Conservation (phyloP, 805 yeast genomes). For the Metschnikowia orientalis region DNA sequence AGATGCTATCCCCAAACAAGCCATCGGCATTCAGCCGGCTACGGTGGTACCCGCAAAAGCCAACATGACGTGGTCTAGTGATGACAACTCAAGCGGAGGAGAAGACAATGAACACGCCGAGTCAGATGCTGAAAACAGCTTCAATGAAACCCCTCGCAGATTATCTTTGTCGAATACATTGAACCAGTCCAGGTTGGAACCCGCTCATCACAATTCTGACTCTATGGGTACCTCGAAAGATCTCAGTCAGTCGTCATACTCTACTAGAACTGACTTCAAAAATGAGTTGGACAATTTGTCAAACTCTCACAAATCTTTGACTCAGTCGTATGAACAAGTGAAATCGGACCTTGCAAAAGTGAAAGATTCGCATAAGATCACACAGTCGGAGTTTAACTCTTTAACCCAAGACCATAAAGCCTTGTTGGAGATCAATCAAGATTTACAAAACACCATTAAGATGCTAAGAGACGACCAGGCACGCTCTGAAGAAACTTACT, state of each 20-base stretch:
- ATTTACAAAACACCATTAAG: slow-evolving; percentile 6
- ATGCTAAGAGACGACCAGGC: slow-evolving; percentile 8
- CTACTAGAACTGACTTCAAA: background rate
- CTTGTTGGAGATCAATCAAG: slow-evolving; percentile 3
- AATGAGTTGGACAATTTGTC: background rate
- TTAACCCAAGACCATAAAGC: slow-evolving; percentile 5
- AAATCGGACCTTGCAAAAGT: slow-evolving; percentile 19
- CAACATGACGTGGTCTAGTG: slow-evolving; percentile 82
- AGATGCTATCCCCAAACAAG: slow-evolving; percentile 16
- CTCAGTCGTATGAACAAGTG: slow-evolving; percentile 7
- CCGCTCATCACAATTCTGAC: background rate
- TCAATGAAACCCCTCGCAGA: slow-evolving; percentile 8
- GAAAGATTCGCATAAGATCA: slow-evolving; percentile 21
- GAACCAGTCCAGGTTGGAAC: background rate
- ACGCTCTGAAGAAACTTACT: slow-evolving; percentile 1
- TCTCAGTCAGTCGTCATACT: no score
- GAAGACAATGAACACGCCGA: slow-evolving; percentile 47
- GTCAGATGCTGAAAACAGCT: slow-evolving; percentile 1
- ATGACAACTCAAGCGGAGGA: no score
- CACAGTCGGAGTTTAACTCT: slow-evolving; percentile 3
- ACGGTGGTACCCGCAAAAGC: slow-evolving; percentile 84
- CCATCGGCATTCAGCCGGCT: slow-evolving; percentile 52
- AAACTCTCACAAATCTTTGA: background rate
- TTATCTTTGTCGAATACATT: slow-evolving; percentile 7
- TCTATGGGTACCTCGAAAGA: no score